Base-by-base conservation (phyloP, 1,284 basidiomycete genomes). In the Melampsora americana region DNA sequence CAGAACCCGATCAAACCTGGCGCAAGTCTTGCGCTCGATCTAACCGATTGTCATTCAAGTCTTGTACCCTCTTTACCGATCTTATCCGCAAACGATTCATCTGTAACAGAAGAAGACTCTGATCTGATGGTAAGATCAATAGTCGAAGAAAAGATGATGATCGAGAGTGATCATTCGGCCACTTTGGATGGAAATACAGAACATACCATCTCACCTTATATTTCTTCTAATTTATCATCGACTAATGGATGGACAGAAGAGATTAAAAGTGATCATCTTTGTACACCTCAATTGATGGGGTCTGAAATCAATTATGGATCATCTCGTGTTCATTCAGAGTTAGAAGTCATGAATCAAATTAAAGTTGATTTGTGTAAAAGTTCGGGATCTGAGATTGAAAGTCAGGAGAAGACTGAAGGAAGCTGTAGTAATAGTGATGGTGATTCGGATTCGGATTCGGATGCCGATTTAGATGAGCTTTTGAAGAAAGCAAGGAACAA, bases 401-500 rank as follows among this genome's bases (percentile, higher is more conserved):
- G 59, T 61, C 59, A n/a, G n/a, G 11, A 11, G 59, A 9, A 12
- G 23, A 61, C 14, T 61, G 14, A 12, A 23, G 9, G 11, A 20
- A 48, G 46, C 46, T 48, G 11, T 48, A 48, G 46, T 48, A 48
- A 18, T 3, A 53, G 16, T 53, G 50, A 18, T 53, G 14, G 50
- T 20, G 50, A 53, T 53, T 39, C 64, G 18, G 64, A 39, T n/a
- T 35, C 64, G 18, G 64, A 66, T 12, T 35, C 60, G 18, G 60
- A 62, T 28, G 2, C n/a, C 5, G 64, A n/a, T 66, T 23, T 20
- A 66, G 64, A 42, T 18, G n/a, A 30, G 32, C 30, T 71, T 7
- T 42, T 71, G 7, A 62, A 11, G 14, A 71, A 44, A 4, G 69
- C 69, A 2, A 61, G 60, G 32, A 56, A 61, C 9, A 61, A 64